These are phyloP conservation scores for Lactifluus hygrophoroides DNA, from an alignment of 768 basidiomycete species.

Conservation along the genomic window DNA sequence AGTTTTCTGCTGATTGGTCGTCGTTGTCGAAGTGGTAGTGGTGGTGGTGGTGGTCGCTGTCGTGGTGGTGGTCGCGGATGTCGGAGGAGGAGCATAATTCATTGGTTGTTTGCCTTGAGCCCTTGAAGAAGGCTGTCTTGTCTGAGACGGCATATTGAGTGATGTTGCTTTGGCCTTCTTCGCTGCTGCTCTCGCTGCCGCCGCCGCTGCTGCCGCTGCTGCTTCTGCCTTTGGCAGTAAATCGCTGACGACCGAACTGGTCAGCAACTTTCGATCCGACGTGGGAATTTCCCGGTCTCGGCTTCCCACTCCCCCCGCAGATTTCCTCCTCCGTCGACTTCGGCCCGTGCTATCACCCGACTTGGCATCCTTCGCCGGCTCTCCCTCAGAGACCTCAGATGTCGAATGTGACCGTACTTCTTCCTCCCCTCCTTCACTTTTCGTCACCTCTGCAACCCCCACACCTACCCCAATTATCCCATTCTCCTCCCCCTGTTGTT, in stretches of 20 bases:
- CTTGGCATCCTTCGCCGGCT: background rate
- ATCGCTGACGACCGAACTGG: constrained; percentile 12
- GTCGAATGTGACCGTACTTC: background rate
- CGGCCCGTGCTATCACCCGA: background rate
- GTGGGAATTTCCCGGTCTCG: constrained; percentile 12
- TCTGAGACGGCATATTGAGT: constrained; percentile 21
- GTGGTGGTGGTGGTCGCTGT: constrained; percentile 29
- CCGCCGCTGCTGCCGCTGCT: constrained; percentile 6
- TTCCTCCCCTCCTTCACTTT: background rate
- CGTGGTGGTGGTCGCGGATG: constrained; percentile 31
- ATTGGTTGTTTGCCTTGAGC: constrained; percentile 91
- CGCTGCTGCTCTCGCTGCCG: background rate
- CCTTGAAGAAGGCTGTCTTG: constrained; percentile 45
- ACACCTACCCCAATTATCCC: constrained; percentile 25
- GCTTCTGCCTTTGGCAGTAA: constrained; percentile 19
- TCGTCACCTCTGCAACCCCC: constrained; percentile 23
- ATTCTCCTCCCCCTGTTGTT: constrained; percentile 36
- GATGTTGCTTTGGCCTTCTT: constrained; percentile 8
- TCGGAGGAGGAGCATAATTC: constrained; percentile 43
- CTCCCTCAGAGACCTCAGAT: background rate
- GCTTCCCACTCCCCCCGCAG: background rate
- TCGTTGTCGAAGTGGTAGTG: background rate
- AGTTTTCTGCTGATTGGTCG: constrained; percentile 12
- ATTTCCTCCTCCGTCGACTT: background rate
- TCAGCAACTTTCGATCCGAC: constrained; percentile 12